Base-by-base conservation (phyloP, 2,329 filamentous ascomycete species). In the Hymenoscyphus fructigenus region DNA sequence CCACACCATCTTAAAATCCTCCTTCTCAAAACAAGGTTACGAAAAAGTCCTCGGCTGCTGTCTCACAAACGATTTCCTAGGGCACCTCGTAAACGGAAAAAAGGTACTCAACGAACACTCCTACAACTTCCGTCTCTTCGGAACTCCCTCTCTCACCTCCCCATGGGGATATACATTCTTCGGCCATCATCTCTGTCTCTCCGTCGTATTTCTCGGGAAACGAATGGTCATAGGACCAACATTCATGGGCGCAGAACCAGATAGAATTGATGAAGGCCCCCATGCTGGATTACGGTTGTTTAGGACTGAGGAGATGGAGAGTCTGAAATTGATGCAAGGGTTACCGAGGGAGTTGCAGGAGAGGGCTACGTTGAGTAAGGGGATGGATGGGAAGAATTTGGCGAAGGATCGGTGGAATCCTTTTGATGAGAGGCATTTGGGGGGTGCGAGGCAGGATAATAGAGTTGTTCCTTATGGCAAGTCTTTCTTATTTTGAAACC, bases 211-310 rank as follows among this genome's bases (percentile, higher is more conserved):
- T 63, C 84, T 88, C 72, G 80, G 80, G 36, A 76, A 79, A 0
- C 88, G 92, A 74, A 87, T 92, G 59, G 79, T 92, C 56, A 81
- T 92, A 2, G 87, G 85, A 0, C 91, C 91, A 0, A 91, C 88
- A 78, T 94, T 94, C 76, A 92, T 89, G 0, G 91, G 91, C 62
- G 91, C 91, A 0, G 91, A 94, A 76, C 91, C 91, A 0, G 92
- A 93, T 71, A 60, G 67, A 34, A 74, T 75, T 41, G 73, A 75
- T 17, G 71, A 72, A n/a, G 73, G 72, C 3, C 72, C 72, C 17
- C 67, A 74, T 62, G 68, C 68, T 1, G 73, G 72, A 7, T 56
- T 72, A 60, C 59, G 69, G 15, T 62, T 73, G 38, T 73, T 73
- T 29, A 41, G 67, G 5, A 66, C 66, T 9, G 72, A 74, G 50